Evolutionary conservation across 2,329 filamentous ascomycete species (phyloP).

Genomic region (Xenosphaeropsis pyriputrescens): DNA sequence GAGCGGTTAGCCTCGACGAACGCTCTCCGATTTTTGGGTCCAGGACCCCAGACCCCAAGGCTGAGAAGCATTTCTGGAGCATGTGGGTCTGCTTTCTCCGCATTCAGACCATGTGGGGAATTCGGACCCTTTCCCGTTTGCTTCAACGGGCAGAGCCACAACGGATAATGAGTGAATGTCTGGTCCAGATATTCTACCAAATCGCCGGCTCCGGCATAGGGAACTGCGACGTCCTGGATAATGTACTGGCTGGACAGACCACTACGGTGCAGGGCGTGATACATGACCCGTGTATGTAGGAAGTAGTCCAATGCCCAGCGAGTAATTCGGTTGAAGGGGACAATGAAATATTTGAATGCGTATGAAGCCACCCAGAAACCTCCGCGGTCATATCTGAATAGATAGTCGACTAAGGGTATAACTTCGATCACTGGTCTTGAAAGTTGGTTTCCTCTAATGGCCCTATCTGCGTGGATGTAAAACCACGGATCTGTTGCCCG

Average conservation of each 20-base stretch:
- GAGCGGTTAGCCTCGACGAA: constrained; percentile 57
- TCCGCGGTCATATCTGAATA: constrained; percentile 44
- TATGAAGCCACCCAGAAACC: constrained; percentile 46
- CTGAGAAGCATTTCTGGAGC: constrained; percentile 31
- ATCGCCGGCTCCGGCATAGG: constrained; percentile 27
- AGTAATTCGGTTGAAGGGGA: constrained; percentile 41
- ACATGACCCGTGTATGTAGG: constrained; percentile 45
- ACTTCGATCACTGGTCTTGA: constrained; percentile 13
- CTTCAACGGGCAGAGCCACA: constrained; percentile 41
- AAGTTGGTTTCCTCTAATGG: not conserved
- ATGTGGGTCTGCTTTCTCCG: not conserved
- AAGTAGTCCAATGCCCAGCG: constrained; percentile 42
- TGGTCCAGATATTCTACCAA: constrained; percentile 34
- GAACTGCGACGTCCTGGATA: constrained; percentile 47
- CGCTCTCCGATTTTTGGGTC: constrained; percentile 31
- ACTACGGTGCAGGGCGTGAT: constrained; percentile 43
- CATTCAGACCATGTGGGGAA: constrained; percentile 10
- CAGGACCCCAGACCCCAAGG: constrained; percentile 68
- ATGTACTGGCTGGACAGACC: constrained; percentile 38
- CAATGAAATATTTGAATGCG: constrained; percentile 40
- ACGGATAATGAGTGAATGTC: constrained; percentile 15
- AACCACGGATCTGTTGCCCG: constrained; percentile 41
- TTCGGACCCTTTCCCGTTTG: constrained; percentile 5
- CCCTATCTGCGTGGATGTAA: constrained; percentile 36
- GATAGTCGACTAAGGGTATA: constrained; percentile 29